Conservation (phyloP, 2,329 filamentous ascomycete genomes). For the Graphiopsis chlorocephala region DNA sequence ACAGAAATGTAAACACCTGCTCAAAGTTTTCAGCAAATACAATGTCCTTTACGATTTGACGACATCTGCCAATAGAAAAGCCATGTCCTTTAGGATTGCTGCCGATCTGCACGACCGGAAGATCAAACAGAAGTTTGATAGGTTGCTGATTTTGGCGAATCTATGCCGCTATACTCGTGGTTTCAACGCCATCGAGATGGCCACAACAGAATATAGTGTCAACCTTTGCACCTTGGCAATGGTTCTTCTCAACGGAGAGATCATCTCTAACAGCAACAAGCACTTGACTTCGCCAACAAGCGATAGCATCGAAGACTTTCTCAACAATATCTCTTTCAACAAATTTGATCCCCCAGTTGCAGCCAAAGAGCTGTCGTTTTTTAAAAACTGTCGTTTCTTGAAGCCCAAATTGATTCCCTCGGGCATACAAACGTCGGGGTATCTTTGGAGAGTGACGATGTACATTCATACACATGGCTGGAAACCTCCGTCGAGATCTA, state of each 20-base stretch:
- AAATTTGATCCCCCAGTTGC: constrained; percentile 9
- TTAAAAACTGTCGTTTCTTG: constrained; percentile 13
- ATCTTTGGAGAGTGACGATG: too few relatives aligned
- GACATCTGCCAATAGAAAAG: background rate
- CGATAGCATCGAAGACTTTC: background rate
- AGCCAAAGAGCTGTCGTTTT: background rate
- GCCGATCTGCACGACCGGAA: background rate
- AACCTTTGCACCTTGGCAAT: background rate
- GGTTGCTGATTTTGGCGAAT: background rate
- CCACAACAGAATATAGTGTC: too few relatives aligned
- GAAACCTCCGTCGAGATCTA: background rate
- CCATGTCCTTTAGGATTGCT: background rate
- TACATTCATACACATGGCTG: too few relatives aligned
- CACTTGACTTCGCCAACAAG: background rate
- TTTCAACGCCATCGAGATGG: too few relatives aligned
- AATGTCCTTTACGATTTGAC: background rate
- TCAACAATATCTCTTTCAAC: constrained; percentile 8
- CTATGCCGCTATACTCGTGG: background rate
- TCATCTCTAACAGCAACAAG: background rate
- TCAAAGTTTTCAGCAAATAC: constrained; percentile 10
- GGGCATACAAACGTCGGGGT: background rate
- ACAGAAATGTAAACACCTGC: background rate
- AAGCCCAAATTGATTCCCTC: background rate
- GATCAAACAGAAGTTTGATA: background rate
- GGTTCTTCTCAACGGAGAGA: constrained; percentile 1